These are phyloP conservation scores for Boletus reticulatus DNA, from an alignment of 768 basidiomycete genomes.

Conservation along the genomic window DNA sequence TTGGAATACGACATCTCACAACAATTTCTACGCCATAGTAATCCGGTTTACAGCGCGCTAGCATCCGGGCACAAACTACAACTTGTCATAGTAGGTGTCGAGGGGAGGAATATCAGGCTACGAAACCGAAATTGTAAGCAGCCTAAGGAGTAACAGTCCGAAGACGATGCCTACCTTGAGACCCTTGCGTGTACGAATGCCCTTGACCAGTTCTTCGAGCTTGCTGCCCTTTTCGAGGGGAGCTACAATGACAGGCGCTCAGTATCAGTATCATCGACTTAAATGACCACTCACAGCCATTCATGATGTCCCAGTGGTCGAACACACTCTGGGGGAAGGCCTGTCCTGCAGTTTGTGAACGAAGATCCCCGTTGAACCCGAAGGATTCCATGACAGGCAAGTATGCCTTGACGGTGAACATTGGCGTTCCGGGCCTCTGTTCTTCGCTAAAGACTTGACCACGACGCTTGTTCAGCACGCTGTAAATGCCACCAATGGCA, in stretches of 20 bases:
- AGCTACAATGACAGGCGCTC: conserved; percentile 32
- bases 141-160: not conserved
- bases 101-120: conserved; percentile 86
- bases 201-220: conserved; percentile 78
- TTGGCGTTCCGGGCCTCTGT: conserved; percentile 94
- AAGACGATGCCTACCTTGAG: conserved; percentile 62
- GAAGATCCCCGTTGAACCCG: conserved; percentile 97
- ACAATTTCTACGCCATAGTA: conserved; percentile 4
- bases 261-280: not conserved
- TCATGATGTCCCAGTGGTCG: conserved; percentile 90
- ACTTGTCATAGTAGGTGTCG: conserved; percentile 93
- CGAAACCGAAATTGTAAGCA: conserved; percentile 13
- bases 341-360: conserved; percentile 90
- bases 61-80: conserved; percentile 40
- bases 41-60: conserved; percentile 5
- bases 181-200: conserved; percentile 91
- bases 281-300: conserved; percentile 57
- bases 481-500: conserved; percentile 98
- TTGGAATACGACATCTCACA: conserved; percentile 20
- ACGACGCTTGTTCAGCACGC: conserved; percentile 90
- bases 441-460: conserved; percentile 98
- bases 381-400: conserved; percentile 90
- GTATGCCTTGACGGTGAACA: conserved; percentile 99
- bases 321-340: conserved; percentile 97
- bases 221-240: conserved; percentile 90